A percentile compares a stretch with the other conserved stretches of the same genome.
Evolutionary conservation across 169 alveolate genomes (phyloP).

Genomic region (Plasmodium knowlesi): DNA sequence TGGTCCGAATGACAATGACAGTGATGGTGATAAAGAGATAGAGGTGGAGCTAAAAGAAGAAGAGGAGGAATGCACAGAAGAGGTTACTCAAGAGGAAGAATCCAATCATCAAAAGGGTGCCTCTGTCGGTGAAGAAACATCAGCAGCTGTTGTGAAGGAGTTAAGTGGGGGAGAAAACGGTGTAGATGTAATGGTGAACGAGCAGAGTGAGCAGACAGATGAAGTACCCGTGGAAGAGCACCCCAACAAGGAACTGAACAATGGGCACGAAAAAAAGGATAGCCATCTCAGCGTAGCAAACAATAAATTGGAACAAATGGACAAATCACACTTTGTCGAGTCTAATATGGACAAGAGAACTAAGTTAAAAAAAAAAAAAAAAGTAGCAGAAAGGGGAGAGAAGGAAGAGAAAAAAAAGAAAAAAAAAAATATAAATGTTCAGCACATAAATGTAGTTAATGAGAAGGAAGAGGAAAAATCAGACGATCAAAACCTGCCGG

Average conservation of each 20-base stretch:
- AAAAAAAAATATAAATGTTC: background rate
- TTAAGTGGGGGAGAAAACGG: background rate
- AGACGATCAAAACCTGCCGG: background rate
- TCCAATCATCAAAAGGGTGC: background rate
- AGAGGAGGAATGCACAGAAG: background rate
- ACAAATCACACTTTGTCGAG: background rate
- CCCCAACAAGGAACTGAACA: background rate
- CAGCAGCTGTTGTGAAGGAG: background rate
- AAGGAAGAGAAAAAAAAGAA: background rate
- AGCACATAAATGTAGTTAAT: background rate
- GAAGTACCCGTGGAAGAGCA: background rate
- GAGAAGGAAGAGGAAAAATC: background rate
- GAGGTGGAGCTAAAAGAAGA: background rate
- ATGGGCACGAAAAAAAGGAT: background rate
- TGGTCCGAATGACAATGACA: background rate
- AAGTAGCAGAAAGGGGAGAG: background rate
- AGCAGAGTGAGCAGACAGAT: background rate
- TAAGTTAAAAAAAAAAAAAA: background rate
- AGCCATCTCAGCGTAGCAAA: background rate
- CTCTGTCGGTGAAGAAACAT: background rate
- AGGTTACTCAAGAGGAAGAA: background rate
- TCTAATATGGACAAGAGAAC: background rate
- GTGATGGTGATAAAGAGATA: background rate
- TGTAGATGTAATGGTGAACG: background rate
- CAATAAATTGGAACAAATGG: background rate